These are phyloP conservation scores for Kuraishia borneana DNA, from an alignment of 805 yeast genomes.

Conservation along the genomic window DNA sequence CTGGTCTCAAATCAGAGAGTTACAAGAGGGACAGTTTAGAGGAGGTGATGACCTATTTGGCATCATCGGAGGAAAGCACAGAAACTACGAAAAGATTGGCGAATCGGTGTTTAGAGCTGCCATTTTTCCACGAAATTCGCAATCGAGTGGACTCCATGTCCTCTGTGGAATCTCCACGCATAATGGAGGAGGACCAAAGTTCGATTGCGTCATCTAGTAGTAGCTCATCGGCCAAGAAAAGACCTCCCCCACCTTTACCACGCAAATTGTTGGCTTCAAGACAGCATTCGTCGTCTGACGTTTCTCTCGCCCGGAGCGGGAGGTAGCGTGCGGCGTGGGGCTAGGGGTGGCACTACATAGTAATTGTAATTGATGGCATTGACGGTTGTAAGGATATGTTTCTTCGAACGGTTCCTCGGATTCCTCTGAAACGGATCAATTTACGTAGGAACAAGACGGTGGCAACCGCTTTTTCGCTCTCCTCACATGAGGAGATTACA, in stretches of 20 bases:
- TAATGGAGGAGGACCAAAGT: slow-evolving; percentile 1
- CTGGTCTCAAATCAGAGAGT: slow-evolving; percentile 43
- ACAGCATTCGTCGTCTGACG: slow-evolving; percentile 1
- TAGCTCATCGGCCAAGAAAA: slow-evolving; percentile 1
- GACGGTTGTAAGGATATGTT: too few species aligned
- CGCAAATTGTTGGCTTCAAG: slow-evolving; percentile 1
- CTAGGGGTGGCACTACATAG: too few species aligned
- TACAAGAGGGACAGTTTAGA: slow-evolving; percentile 49
- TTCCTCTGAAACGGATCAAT: too few species aligned
- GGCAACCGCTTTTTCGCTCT: not conserved
- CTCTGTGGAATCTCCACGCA: not conserved
- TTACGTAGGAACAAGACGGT: too few species aligned
- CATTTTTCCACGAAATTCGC: slow-evolving; percentile 6
- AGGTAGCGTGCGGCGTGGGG: not conserved
- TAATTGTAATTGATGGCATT: too few species aligned
- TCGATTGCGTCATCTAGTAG: slow-evolving; percentile 2
- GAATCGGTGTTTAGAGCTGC: slow-evolving; percentile 19
- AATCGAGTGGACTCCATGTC: not conserved
- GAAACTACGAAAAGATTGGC: slow-evolving; percentile 31
- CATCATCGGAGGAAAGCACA: slow-evolving; percentile 22
- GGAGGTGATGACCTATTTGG: slow-evolving; percentile 38
- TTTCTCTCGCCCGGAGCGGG: slow-evolving; percentile 1
- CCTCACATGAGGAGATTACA: slow-evolving; percentile 2
- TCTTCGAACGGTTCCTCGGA: not conserved
- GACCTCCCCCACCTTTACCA: slow-evolving; percentile 4